Evolutionary conservation across 768 basidiomycete species (phyloP), one percentile per base, ranked within the genome.

Genomic region (Russula brevipes): DNA sequence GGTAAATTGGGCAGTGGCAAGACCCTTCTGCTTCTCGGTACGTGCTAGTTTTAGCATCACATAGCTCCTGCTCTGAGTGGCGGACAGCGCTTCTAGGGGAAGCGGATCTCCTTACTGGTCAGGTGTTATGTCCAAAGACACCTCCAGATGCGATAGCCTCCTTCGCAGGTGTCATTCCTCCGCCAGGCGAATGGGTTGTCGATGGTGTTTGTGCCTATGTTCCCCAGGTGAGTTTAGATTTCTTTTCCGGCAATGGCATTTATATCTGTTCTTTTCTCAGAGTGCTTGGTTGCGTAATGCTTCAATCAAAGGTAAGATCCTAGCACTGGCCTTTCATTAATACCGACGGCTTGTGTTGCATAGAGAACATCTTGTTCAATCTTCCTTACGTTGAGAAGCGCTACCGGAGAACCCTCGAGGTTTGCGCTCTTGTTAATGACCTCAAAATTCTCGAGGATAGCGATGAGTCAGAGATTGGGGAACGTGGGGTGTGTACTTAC

Each of bases 1-100:
- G 94, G 94, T 2, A 91, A 93, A 70, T 78, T 96, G 10, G 94
- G 92, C 4, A 88, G 88, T 17, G 94, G 94, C 33, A 97, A 96
- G 76, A 90, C 93, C 0, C 76, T 97, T 6, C 72, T 96, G 36
- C 75, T 96, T n/a, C 78, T 89, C 38, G 81, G 89, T 82, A 66
- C 5, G 72, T 57, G 7, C 6, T 54, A n/a, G 42, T 30, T 36
- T 31, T 51, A 35, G 42, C 19, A 36, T 30, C 35, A 52, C 10
- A 19, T 1, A 11, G 41, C 35, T 12, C 51, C 14, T 55, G 47
- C 47, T 19, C 60, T 70, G 68, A 70, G 52, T 24, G 54, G 11
- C 6, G 50, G 54, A 54, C 67, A 86, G 88, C 87, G 7, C 81
- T 97, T 45, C 80, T 98, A 4, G 94, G 94, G 31, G 93, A 95